These are phyloP conservation scores for Aureobasidium sp. DNA, from an alignment of 2,329 filamentous ascomycete genomes.

Conservation along the genomic window DNA sequence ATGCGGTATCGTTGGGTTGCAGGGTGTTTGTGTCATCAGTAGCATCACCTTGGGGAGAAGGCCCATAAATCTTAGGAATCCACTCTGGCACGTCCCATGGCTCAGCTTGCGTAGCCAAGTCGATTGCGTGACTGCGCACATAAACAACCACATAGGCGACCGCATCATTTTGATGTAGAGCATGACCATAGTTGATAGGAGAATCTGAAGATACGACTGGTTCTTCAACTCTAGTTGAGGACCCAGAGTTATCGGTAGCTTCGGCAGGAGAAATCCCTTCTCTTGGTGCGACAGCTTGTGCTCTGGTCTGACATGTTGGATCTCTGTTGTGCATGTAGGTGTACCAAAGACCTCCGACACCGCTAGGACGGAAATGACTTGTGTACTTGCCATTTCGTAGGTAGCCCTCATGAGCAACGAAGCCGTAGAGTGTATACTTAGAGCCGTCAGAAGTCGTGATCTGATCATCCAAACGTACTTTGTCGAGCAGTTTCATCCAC, in stretches of 20 bases:
- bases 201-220: not conserved
- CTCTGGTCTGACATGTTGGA: constrained; percentile 44
- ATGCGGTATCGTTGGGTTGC: not conserved
- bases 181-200: not conserved
- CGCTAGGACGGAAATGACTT: constrained; percentile 52
- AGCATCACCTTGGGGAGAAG: not conserved
- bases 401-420: constrained; percentile 53
- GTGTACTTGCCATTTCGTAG: constrained; percentile 54
- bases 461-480: constrained; percentile 50
- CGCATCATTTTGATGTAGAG: constrained; percentile 31
- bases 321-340: constrained; percentile 39
- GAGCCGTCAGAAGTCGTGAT: constrained; percentile 39
- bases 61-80: constrained; percentile 27
- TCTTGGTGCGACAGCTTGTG: constrained; percentile 37
- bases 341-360: constrained; percentile 52
- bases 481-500: constrained; percentile 52
- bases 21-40: not conserved
- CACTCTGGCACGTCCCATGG: constrained; percentile 40
- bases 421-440: constrained; percentile 52
- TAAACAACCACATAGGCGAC: constrained; percentile 52
- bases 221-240: not conserved
- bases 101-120: constrained; percentile 24
- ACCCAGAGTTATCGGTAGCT: not conserved
- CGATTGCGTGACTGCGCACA: constrained; percentile 40
- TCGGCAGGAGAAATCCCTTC: not conserved